Conservation (phyloP, 768 basidiomycete genomes). For the Brasilioporus rufonigricans region DNA sequence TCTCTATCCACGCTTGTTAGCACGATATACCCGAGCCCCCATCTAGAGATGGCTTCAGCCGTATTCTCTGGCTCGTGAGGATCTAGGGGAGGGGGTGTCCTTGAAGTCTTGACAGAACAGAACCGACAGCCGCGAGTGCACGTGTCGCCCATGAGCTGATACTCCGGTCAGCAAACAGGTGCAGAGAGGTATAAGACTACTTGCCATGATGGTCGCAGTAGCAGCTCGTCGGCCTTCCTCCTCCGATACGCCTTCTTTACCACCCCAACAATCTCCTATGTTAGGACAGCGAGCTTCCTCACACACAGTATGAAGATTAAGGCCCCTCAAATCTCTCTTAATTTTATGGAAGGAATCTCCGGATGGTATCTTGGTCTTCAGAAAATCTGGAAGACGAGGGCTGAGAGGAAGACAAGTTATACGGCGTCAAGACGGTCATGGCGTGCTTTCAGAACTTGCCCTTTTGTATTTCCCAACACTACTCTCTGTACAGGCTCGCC, state of each 20-base stretch:
- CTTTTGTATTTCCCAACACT: constrained; percentile 67
- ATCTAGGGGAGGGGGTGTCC: constrained; percentile 84
- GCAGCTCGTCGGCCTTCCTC: constrained; percentile 77
- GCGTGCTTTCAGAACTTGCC: constrained; percentile 43
- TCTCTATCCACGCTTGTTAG: constrained; percentile 96
- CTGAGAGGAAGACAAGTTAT: constrained; percentile 37
- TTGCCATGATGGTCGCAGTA: constrained; percentile 98
- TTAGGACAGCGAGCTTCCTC: constrained; percentile 99
- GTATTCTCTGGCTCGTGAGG: constrained; percentile 98
- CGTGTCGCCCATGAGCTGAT: constrained; percentile 96
- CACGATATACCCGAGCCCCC: constrained; percentile 98
- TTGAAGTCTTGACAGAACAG: constrained; percentile 95
- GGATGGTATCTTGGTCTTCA: constrained; percentile 91
- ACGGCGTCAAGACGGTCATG: background rate
- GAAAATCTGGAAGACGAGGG: constrained; percentile 79
- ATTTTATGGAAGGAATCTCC: constrained; percentile 87
- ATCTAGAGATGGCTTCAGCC: constrained; percentile 95
- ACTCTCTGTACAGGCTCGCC: constrained; percentile 54
- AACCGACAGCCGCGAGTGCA: constrained; percentile 98
- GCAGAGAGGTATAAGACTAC: constrained; percentile 12
- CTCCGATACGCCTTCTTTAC: constrained; percentile 61
- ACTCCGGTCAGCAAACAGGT: constrained; percentile 4
- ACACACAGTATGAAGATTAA: constrained; percentile 93
- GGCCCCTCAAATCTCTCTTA: constrained; percentile 91
- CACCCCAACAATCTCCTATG: constrained; percentile 99